Conservation (phyloP, 2,329 filamentous ascomycete species). For the Diaporthe australafricana region DNA sequence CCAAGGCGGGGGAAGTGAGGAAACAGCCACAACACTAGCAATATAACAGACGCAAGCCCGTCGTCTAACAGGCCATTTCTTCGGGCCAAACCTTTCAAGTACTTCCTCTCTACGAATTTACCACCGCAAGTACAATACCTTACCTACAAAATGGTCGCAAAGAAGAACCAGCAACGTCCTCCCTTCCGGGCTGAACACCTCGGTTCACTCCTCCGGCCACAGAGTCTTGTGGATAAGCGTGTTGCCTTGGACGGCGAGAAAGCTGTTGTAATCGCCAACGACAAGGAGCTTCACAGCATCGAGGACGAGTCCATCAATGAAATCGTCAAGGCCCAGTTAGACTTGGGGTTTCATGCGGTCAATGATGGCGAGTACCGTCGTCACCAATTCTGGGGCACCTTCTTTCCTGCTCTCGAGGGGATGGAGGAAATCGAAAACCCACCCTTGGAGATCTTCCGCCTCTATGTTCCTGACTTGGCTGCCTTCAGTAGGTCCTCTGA, state of each 20-base stretch:
- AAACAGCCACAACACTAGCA: not conserved
- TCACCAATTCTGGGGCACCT: conserved; percentile 49
- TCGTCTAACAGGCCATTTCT: not conserved
- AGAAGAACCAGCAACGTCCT: conserved; percentile 45
- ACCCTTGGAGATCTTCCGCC: conserved; percentile 50
- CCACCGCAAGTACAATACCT: too few relatives aligned
- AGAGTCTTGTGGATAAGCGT: conserved; percentile 65
- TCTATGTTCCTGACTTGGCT: conserved; percentile 53
- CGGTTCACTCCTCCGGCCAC: conserved; percentile 78
- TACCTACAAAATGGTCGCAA: conserved; percentile 19
- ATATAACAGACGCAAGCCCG: not conserved
- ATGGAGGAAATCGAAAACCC: conserved; percentile 52
- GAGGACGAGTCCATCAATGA: conserved; percentile 70
- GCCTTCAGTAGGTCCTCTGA: conserved; percentile 50
- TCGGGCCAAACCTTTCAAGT: too few relatives aligned
- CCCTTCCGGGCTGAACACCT: conserved; percentile 83
- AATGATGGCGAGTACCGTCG: conserved; percentile 71
- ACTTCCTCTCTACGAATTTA: not conserved
- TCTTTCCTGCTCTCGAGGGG: conserved; percentile 53
- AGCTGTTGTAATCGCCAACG: conserved; percentile 51
- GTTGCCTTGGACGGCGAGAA: conserved; percentile 50
- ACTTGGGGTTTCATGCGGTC: conserved; percentile 66
- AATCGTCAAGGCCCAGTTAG: conserved; percentile 69
- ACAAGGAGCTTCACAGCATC: conserved; percentile 58
- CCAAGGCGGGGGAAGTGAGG: conserved; percentile 16